Conservation (phyloP, 2,329 filamentous ascomycete species). For the Drechmeria coniospora region DNA sequence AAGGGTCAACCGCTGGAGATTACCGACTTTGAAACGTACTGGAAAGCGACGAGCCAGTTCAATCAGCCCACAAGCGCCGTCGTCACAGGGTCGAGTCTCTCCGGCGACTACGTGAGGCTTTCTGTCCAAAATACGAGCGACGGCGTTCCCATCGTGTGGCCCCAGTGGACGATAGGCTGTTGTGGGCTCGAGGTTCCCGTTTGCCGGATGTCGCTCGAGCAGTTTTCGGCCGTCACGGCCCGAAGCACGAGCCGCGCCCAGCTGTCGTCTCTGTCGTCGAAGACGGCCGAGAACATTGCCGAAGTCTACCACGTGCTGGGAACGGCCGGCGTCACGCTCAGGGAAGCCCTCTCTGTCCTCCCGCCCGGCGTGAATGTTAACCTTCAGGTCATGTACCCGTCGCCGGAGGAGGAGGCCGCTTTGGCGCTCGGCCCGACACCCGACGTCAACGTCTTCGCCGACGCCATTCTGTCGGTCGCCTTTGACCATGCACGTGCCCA, state of each 20-base stretch:
- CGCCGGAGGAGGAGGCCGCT: conserved; percentile 51
- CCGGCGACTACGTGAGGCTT: conserved; percentile 84
- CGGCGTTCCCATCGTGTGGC: conserved; percentile 74
- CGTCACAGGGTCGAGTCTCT: conserved; percentile 87
- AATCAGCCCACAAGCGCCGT: conserved; percentile 68
- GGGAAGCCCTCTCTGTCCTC: conserved; percentile 59
- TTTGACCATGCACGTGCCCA: conserved; percentile 76
- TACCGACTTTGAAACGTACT: conserved; percentile 96
- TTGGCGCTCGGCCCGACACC: conserved; percentile 57
- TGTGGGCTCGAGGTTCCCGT: conserved; percentile 70
- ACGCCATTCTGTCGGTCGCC: conserved; percentile 67
- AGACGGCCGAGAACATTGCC: conserved; percentile 39
- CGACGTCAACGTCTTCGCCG: conserved; percentile 77
- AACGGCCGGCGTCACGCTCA: conserved; percentile 62
- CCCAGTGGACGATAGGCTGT: conserved; percentile 64
- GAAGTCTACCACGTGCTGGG: conserved; percentile 58
- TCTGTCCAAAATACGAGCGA: conserved; percentile 89
- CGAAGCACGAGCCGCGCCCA: conserved; percentile 25
- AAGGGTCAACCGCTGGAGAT: conserved; percentile 85
- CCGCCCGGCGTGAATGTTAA: conserved; percentile 76
- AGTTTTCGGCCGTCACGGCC: conserved; percentile 45
- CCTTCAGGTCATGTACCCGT: conserved; percentile 82
- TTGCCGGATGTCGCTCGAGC: conserved; percentile 57
- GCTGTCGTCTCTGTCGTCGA: conserved; percentile 25
- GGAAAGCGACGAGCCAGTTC: conserved; percentile 93